Conservation (phyloP, 2,329 filamentous ascomycete genomes). For the Fusarium duplospermum region DNA sequence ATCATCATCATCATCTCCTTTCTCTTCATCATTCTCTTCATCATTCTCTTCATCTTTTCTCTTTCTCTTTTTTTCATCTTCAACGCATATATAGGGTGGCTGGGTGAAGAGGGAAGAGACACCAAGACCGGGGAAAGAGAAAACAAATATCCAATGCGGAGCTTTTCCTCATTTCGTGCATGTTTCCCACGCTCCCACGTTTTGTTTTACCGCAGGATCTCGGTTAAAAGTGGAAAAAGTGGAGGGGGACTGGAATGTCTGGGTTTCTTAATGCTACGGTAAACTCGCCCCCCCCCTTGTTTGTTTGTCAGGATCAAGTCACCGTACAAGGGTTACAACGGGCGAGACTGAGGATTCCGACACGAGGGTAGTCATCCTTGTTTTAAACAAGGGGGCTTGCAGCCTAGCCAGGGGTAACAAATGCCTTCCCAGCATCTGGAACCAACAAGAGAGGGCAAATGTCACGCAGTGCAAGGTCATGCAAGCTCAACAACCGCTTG, state of each 20-base stretch:
- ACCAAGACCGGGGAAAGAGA: background rate
- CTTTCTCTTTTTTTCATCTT: background rate
- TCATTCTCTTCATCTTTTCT: background rate
- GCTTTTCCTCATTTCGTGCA: background rate
- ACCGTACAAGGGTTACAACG: background rate
- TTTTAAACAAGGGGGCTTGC: background rate
- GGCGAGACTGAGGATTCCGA: background rate
- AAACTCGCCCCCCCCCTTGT: background rate
- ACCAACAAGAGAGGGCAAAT: background rate
- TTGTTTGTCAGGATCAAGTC: background rate
- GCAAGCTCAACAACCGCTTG: background rate
- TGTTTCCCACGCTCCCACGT: background rate
- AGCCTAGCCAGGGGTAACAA: background rate
- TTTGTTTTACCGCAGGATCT: background rate
- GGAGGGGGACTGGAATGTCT: background rate
- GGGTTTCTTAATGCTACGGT: background rate
- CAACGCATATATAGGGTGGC: background rate
- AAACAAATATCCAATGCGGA: background rate
- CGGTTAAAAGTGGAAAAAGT: background rate
- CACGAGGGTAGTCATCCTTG: background rate
- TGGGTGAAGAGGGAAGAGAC: background rate
- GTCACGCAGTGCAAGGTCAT: background rate
- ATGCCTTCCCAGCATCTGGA: background rate
- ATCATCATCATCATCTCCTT: background rate
- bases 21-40: background rate